phyloP scores from a whole-genome alignment of 73 alveolate species.

The Paramecium octaurelia region DNA sequence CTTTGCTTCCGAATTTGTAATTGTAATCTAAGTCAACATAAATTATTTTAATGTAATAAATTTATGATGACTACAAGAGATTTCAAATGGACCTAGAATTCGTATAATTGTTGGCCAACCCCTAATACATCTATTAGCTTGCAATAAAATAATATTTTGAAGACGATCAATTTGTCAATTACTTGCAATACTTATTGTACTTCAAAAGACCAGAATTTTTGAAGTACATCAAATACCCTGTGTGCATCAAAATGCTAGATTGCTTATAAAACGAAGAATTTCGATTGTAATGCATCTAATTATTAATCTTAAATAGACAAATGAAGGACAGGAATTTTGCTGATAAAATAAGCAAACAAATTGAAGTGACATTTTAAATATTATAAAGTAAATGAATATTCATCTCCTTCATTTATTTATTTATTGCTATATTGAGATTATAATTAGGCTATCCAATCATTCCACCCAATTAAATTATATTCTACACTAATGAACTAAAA shows the following conservation, averaged over 20 bases:
- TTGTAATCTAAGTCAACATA: background rate
- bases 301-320: background rate
- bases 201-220: background rate
- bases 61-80: background rate
- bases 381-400: background rate
- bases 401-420: background rate
- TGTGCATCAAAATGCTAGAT: background rate
- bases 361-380: background rate
- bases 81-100: conserved; percentile 1
- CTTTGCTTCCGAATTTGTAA: background rate
- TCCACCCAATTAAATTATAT: background rate
- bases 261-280: background rate
- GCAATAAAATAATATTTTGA: background rate
- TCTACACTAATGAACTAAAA: background rate
- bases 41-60: background rate
- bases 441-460: background rate
- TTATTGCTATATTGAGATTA: background rate
- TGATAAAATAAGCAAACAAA: background rate
- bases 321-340: background rate
- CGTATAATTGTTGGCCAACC: background rate
- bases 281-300: background rate
- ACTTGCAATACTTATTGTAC: background rate
- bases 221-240: background rate
- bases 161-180: background rate
- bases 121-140: background rate